phyloP scores from a whole-genome alignment of 106 monocot species.

The Chionographis japonica region DNA sequence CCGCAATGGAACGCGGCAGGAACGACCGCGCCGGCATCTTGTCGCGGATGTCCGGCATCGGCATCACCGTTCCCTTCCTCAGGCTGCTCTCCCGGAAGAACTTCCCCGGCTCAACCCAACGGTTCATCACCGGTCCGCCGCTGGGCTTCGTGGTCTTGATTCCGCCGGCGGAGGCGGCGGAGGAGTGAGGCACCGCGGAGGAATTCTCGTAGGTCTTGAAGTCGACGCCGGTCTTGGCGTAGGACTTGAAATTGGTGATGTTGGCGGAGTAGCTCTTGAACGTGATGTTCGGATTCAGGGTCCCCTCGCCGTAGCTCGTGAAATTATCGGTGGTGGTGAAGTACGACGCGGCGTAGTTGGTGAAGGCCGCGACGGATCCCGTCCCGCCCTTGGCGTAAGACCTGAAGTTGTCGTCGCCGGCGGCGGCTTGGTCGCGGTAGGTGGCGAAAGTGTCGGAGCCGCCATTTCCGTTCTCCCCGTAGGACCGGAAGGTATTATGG shows the following conservation, averaged over 20 bases:
- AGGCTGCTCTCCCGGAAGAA: slow-evolving; percentile 73
- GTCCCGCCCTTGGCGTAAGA: slow-evolving; percentile 65
- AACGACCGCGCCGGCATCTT: slow-evolving; percentile 73
- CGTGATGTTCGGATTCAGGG: background rate
- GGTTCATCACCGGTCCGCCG: slow-evolving; percentile 9
- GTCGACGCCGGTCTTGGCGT: slow-evolving; percentile 24
- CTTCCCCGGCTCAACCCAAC: slow-evolving; percentile 84
- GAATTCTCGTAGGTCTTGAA: slow-evolving; percentile 44
- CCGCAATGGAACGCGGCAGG: slow-evolving; percentile 60
- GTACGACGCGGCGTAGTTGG: slow-evolving; percentile 69
- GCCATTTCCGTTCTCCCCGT: slow-evolving; percentile 35
- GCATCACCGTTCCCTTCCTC: slow-evolving; percentile 46
- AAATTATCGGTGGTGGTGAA: slow-evolving; percentile 72
- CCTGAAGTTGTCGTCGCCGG: slow-evolving; percentile 74
- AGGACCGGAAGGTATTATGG: slow-evolving; percentile 42
- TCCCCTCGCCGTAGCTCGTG: slow-evolving; percentile 53
- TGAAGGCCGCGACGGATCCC: slow-evolving; percentile 32
- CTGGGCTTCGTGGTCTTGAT: slow-evolving; percentile 11
- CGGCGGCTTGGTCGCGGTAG: slow-evolving; percentile 75
- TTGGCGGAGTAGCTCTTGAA: slow-evolving; percentile 10
- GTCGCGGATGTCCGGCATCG: slow-evolving; percentile 80
- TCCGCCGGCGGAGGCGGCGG: background rate
- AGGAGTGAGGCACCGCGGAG: background rate
- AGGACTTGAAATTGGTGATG: slow-evolving; percentile 61
- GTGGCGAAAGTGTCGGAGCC: slow-evolving; percentile 40